Base-by-base conservation (phyloP, 441 rosid genomes). In the Dalechampia spathulata region DNA sequence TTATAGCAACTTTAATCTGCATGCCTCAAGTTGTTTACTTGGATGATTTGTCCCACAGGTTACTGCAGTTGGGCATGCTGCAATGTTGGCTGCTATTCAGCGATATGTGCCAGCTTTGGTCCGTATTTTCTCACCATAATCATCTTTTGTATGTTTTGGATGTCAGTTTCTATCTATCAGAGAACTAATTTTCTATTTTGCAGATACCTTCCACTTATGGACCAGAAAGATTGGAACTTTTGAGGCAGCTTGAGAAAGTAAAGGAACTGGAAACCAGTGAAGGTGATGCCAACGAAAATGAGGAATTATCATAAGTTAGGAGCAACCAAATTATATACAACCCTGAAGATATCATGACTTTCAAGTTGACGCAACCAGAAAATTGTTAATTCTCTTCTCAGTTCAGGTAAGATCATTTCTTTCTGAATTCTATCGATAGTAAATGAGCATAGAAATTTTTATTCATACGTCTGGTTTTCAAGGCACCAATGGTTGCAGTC, bases 61-160 rank as follows among this genome's bases (percentile, higher is more conserved):
- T 30, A 93, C 97, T 66, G 97, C 99, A 40, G 83, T 93, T 65
- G 99, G 99, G 50, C 99, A 93, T 54, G 97, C 99, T 16, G 99
- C 99, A 40, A 93, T 93, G 74, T 70, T 93, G 75, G 97, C 99
- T 56, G 97, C 94, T 20, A 93, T 89, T 55, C 99, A 89, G 76
- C 83, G 95, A 83, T 90, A 93, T 65, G 86, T 81, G 0, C 97
- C 99, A 20, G 72, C 90, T 62, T 66, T 90, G 93, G 99, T 93
- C 55, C 49, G 58, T 66, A 48, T 37, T 61, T 76, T 44, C 62
- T 55, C 12, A 10, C 53, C 38, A 55, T 55, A 20, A 46, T 51
- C 30, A 7, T 53, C 61, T 59, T 36, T 49, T 41, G 32, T 63
- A 37, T 39, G 25, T 48, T 46, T 57, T 30, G 7, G 49, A 47